phyloP scores from a whole-genome alignment of 2,329 filamentous ascomycete genomes.

The Colletotrichum sp. region DNA sequence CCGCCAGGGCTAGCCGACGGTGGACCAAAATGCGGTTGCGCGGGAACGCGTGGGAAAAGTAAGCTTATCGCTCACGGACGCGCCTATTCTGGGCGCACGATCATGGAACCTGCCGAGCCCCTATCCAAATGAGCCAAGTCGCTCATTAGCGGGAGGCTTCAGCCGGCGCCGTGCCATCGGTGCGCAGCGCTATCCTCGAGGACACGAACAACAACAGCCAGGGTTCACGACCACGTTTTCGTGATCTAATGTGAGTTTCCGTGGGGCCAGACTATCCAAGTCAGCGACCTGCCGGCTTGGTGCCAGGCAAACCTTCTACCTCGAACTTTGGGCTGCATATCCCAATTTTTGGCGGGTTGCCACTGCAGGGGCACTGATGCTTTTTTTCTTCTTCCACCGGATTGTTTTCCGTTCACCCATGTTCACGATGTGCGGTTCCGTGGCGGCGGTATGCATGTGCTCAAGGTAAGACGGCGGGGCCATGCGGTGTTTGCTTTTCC shows the following conservation, averaged over 20 bases:
- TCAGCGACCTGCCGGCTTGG: neutral
- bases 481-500: slow-evolving; percentile 11
- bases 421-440: neutral
- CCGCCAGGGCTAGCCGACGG: neutral
- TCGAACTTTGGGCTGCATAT: neutral
- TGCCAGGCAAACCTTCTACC: neutral
- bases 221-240: neutral
- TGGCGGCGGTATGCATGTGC: neutral
- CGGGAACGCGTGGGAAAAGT: neutral
- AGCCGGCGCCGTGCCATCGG: slow-evolving; percentile 1
- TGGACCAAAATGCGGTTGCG: neutral
- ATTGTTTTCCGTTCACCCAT: neutral
- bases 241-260: neutral
- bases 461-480: neutral
- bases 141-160: slow-evolving; percentile 14
- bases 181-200: slow-evolving; percentile 2
- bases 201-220: neutral
- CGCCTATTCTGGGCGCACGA: neutral
- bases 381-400: neutral
- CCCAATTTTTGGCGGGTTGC: neutral
- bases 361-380: neutral
- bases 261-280: neutral
- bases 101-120: neutral
- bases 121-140: neutral
- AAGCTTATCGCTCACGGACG: slow-evolving; percentile 1